Evolutionary conservation across 2,329 filamentous ascomycete genomes (phyloP), one percentile per base, ranked within the genome.

Genomic region (Sclerotinia nivalis): DNA sequence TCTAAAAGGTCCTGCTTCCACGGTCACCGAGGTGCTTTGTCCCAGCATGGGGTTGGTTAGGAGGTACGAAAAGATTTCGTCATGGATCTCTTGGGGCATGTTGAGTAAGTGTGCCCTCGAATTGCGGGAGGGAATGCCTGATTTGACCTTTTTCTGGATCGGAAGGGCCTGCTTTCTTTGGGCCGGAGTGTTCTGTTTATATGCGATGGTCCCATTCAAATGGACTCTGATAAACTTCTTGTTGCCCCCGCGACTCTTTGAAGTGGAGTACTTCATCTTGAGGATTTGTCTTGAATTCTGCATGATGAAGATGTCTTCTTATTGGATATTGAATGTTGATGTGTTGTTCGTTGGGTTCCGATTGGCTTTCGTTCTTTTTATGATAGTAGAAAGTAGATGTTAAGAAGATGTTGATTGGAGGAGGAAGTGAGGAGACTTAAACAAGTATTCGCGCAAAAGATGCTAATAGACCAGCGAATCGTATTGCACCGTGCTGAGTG

Each of bases 171-270:
- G 40, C 18, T 43, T 4, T 5, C 15, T 43, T 18, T 43, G 40
- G 40, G 6, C 40, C 4, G 13, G 31, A 0, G 8, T n/a, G 5
- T 1, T 12, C 7, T 15, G 2, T 50, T 1, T 10, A 20, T 18
- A 50, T 18, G 22, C 7, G 22, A 13, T 2, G 31, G 0, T 5
- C 2, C 3, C 4, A 0, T 37, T 25, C 13, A 13, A 25, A 40
- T 40, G 6, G 3, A 0, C 5, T 15, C 22, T 40, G 1, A 13
- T 4, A 4, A 9, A 2, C 6, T 45, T 28, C 2, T 28, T 25
- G 8, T 31, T 60, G 8, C 7, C n/a, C 9, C 4, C 45, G 5
- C 40, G 15, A 45, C 2, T 13, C 37, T 28, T n/a, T 12, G 40
- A 43, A 10, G n/a, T 28, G 8, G 22, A 10, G 7, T 7, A 1